Conservation (phyloP, 352 stramenopile species). For the Bremia lactucae region DNA sequence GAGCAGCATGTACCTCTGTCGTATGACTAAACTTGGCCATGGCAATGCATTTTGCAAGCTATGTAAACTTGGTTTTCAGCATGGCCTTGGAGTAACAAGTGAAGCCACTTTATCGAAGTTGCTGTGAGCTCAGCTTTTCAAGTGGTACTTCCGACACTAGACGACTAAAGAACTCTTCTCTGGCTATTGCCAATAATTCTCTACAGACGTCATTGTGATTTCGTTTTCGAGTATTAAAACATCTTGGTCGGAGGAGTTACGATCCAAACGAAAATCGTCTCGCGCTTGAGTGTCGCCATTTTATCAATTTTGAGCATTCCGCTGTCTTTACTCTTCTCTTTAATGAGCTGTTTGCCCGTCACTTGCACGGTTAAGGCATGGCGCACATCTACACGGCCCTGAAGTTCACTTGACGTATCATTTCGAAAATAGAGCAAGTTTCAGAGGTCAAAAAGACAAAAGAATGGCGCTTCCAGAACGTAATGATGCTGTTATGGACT, state of each 20-base stretch:
- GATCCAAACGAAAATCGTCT: conserved; percentile 75
- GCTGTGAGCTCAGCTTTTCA: conserved; percentile 44
- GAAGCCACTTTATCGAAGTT: conserved; percentile 63
- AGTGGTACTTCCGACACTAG: conserved; percentile 8
- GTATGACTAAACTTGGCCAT: conserved; percentile 46
- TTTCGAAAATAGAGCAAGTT: conserved; percentile 71
- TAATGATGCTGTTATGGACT: conserved; percentile 70
- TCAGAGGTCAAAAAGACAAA: conserved; percentile 71
- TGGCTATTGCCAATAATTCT: conserved; percentile 8
- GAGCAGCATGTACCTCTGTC: conserved; percentile 33
- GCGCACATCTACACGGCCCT: conserved; percentile 65
- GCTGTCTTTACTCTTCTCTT: conserved; percentile 63
- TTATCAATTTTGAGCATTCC: conserved; percentile 65
- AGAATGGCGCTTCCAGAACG: conserved; percentile 77
- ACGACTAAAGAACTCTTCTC: conserved; percentile 15
- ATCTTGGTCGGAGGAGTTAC: conserved; percentile 73
- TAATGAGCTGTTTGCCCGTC: conserved; percentile 61
- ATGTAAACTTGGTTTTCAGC: conserved; percentile 74
- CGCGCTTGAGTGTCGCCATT: conserved; percentile 35
- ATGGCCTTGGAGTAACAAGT: conserved; percentile 58
- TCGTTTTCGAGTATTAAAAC: conserved; percentile 74
- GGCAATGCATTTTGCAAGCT: conserved; percentile 66
- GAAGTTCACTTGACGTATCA: conserved; percentile 52
- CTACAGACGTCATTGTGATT: conserved; percentile 24
- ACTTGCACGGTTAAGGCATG: conserved; percentile 70